Percentiles rank a stretch among this genome's conserved stretches.
phyloP scores from a whole-genome alignment of 176 grass and related monocot species.

The Carex scoparia region DNA sequence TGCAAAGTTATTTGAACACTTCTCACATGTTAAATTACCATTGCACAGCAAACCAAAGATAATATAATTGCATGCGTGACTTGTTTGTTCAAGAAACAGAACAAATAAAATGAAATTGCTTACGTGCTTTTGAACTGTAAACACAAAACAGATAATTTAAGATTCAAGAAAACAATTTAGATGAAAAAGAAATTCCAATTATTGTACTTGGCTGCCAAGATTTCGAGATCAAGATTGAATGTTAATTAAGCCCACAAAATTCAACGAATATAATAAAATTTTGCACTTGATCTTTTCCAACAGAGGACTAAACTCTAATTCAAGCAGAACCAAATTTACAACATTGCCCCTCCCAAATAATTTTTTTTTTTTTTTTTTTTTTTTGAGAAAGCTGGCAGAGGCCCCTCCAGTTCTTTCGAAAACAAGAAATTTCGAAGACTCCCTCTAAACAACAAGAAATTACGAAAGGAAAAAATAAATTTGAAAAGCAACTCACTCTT shows the following conservation, averaged over 20 bases:
- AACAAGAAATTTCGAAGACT: not conserved
- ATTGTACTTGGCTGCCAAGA: not conserved
- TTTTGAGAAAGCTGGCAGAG: no score
- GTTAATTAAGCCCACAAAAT: no score
- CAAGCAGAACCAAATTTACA: not conserved
- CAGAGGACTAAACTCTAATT: not conserved
- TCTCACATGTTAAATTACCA: not conserved
- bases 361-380: no score
- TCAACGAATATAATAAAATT: no score
- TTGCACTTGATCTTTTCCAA: not conserved
- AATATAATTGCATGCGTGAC: not conserved
- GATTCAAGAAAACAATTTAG: not conserved
- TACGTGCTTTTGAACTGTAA: not conserved
- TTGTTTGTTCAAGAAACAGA: not conserved
- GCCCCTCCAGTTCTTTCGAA: not conserved
- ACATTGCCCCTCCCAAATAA: not conserved
- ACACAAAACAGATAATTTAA: not conserved
- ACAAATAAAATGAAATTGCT: not conserved
- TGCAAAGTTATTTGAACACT: not conserved
- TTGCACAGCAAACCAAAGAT: not conserved
- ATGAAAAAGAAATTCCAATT: not conserved
- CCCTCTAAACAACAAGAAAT: not conserved
- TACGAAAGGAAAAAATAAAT: not conserved
- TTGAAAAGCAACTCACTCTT: constrained; percentile 7
- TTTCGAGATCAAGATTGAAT: not conserved